Base-by-base conservation (phyloP, 345 rosid genomes). In the Salix dunnii region DNA sequence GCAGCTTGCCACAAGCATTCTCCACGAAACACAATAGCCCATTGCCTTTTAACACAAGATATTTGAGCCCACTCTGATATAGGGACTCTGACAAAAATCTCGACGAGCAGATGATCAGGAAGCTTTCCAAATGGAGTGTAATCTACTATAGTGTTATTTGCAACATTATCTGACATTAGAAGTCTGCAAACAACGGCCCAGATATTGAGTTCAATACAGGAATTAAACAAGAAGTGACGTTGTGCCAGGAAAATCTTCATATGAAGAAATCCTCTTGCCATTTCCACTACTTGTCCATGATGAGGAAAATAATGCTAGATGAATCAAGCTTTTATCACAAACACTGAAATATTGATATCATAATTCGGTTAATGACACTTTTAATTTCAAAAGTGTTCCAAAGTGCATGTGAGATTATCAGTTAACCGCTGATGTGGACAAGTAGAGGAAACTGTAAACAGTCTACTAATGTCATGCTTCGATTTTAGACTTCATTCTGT, bases 1-100 rank as follows among this genome's bases (percentile, higher is more conserved):
- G 96, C 97, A 81, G 94, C 94, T 51, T 88, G 90, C 98, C 98
- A 94, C 60, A 94, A 79, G 85, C 87, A 89, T 81, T 92, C 97
- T 83, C 91, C 92, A 0, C 83, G 84, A 84, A 92, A 88, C 66
- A 91, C 42, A 86, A 71, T 76, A 16, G 89, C 91, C 98, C 97
- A 94, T 20, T 85, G 92, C 87, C 86, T 94, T 71, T 75, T 90
- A 28, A 91, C 94, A 70, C 87, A 87, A 64, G 96, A 82, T 80
- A 91, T 18, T 12, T 88, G 83, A 1, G 76, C 91, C 96, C 94
- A 94, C 36, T 86, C 84, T 68, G 83, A 60, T 76, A 89, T 74
- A 6, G 97, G 95, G 65, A 94, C 82, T 79, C 94, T 84, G 78
- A 87, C 82, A 40, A 94, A 92, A 75, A 94, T 89, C 79, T 94